Conservation (phyloP, 495 filamentous ascomycete genomes). For the Chlorociboria aeruginascens region DNA sequence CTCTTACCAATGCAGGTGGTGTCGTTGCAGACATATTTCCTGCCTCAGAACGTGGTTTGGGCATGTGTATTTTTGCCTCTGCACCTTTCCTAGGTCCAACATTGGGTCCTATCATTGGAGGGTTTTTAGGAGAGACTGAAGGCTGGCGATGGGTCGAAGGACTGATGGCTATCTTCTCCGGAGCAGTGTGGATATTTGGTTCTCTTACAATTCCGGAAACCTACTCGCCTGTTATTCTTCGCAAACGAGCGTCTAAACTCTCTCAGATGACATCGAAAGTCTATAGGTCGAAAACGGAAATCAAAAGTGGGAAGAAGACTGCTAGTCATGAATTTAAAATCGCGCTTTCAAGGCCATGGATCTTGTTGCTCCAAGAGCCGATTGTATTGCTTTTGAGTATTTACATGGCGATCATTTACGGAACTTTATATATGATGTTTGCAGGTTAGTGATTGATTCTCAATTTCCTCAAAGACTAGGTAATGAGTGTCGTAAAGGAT, state of each 20-base stretch:
- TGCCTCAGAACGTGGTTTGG: slow-evolving; percentile 52
- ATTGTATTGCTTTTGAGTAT: slow-evolving; percentile 74
- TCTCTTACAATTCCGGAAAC: slow-evolving; percentile 75
- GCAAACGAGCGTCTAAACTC: slow-evolving; percentile 56
- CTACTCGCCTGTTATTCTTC: slow-evolving; percentile 60
- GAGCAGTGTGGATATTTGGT: slow-evolving; percentile 48
- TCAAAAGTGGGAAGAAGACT: slow-evolving; percentile 26
- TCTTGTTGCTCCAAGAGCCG: slow-evolving; percentile 66
- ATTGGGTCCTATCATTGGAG: slow-evolving; percentile 23
- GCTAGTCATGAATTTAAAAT: slow-evolving; percentile 32
- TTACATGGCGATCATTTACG: slow-evolving; percentile 55
- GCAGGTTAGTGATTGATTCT: slow-evolving; percentile 28
- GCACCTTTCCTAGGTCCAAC: slow-evolving; percentile 61
- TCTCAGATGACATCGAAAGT: slow-evolving; percentile 58
- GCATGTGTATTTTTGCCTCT: slow-evolving; percentile 52
- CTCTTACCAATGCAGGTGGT: slow-evolving; percentile 62
- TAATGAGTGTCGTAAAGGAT: too few relatives aligned
- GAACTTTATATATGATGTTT: slow-evolving; percentile 84
- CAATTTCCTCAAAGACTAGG: too few relatives aligned
- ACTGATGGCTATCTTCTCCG: slow-evolving; percentile 60
- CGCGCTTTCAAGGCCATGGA: slow-evolving; percentile 29
- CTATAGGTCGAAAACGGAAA: slow-evolving; percentile 40
- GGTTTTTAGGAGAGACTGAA: slow-evolving; percentile 36
- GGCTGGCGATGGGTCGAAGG: slow-evolving; percentile 45
- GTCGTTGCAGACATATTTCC: slow-evolving; percentile 70